Percentiles rank a stretch among this genome's conserved stretches.
phyloP scores from a whole-genome alignment of 2,329 filamentous ascomycete species.

The Pseudocercospora musae region DNA sequence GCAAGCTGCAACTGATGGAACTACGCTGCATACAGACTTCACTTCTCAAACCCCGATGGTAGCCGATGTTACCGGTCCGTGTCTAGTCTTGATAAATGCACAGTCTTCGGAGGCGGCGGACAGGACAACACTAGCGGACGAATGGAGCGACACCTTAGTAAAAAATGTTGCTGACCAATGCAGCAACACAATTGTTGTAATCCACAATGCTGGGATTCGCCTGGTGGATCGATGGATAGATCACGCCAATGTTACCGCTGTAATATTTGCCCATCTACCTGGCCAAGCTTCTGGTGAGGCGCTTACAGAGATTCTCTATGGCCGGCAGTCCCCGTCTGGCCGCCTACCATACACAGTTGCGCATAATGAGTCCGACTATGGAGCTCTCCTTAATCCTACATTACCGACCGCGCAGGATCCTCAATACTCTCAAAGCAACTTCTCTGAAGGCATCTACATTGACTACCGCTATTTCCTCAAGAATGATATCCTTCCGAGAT shows the following conservation, averaged over 20 bases:
- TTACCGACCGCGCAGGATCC: conserved; percentile 17
- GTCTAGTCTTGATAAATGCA: conserved; percentile 34
- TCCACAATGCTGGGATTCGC: conserved; percentile 33
- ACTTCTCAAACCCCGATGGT: conserved; percentile 25
- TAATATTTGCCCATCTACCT: conserved; percentile 20
- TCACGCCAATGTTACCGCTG: conserved; percentile 25
- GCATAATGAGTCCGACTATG: conserved; percentile 31
- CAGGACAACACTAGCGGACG: conserved; percentile 27
- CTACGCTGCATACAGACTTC: conserved; percentile 27
- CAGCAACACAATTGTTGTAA: conserved; percentile 32
- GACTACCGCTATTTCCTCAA: conserved; percentile 46
- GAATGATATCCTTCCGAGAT: conserved; percentile 40
- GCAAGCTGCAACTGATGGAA: conserved; percentile 28
- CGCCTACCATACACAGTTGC: conserved; percentile 33
- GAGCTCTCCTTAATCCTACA: conserved; percentile 22
- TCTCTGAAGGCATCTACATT: conserved; percentile 42
- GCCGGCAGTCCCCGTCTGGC: conserved; percentile 29
- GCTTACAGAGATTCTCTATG: conserved; percentile 25
- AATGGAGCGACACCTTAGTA: conserved; percentile 29
- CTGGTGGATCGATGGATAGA: conserved; percentile 32
- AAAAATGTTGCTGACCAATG: conserved; percentile 31
- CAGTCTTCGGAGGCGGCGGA: conserved; percentile 30
- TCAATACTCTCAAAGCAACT: conserved; percentile 28
- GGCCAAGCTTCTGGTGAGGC: conserved; percentile 26
- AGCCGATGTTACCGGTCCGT: conserved; percentile 25